Conservation (phyloP, 1,284 basidiomycete species). For the Sphagnurus paluster region DNA sequence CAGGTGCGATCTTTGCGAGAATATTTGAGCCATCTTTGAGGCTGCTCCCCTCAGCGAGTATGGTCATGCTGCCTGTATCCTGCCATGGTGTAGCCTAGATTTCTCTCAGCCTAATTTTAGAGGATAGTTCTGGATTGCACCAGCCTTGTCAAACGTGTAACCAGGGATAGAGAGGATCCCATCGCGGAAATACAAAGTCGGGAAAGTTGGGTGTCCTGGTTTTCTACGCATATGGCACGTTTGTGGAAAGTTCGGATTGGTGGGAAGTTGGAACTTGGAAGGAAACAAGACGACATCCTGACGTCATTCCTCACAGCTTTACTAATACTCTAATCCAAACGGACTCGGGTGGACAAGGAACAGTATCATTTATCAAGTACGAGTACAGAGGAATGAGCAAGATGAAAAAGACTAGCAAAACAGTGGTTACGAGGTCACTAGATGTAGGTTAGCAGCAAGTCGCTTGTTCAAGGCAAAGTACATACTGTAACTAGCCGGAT, state of each 20-base stretch:
- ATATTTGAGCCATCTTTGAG: conserved; percentile 68
- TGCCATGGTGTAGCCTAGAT: conserved; percentile 60
- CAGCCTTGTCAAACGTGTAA: conserved; percentile 67
- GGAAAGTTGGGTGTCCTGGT: conserved; percentile 45
- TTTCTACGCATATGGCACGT: conserved; percentile 40
- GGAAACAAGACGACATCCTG: not conserved
- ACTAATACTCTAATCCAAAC: not conserved
- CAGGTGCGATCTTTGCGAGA: conserved; percentile 69
- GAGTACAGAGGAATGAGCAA: conserved; percentile 19
- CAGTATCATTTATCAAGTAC: conserved; percentile 21
- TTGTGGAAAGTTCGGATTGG: not conserved
- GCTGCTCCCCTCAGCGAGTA: conserved; percentile 64
- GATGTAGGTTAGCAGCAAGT: not conserved
- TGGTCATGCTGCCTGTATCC: conserved; percentile 69
- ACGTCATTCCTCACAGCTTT: no score
- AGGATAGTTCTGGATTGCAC: conserved; percentile 6
- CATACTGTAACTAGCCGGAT: conserved; percentile 85
- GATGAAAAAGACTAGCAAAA: conserved; percentile 12
- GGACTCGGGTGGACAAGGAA: conserved; percentile 5
- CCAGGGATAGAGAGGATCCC: conserved; percentile 62
- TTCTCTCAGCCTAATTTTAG: conserved; percentile 3
- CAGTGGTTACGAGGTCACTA: conserved; percentile 42
- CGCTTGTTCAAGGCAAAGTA: conserved; percentile 21
- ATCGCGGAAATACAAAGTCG: conserved; percentile 51
- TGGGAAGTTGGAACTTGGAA: not conserved